These are phyloP conservation scores for Phytophthora sansomeana DNA, from an alignment of 352 stramenopile species.

Conservation along the genomic window DNA sequence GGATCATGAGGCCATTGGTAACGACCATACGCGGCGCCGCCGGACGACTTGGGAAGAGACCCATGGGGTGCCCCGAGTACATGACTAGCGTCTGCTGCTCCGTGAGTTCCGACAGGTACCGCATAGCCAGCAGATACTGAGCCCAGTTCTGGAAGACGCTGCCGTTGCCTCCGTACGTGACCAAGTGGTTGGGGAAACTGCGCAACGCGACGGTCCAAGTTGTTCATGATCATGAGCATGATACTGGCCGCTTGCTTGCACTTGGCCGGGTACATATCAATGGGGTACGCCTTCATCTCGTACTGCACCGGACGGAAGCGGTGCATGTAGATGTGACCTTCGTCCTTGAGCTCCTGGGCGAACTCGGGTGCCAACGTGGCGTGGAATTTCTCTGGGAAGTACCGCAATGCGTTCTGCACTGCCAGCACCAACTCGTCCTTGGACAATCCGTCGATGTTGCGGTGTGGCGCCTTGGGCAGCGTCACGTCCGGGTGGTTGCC, in stretches of 20 bases:
- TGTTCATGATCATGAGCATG: constrained; percentile 94
- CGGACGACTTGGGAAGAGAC: constrained; percentile 80
- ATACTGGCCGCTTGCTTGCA: constrained; percentile 83
- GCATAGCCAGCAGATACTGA: constrained; percentile 89
- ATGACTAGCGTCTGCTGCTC: constrained; percentile 91
- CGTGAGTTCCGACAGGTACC: constrained; percentile 89
- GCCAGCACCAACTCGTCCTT: constrained; percentile 76
- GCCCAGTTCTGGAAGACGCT: constrained; percentile 92
- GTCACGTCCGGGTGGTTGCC: constrained; percentile 58
- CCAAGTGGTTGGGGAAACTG: constrained; percentile 89
- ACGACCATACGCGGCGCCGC: constrained; percentile 86
- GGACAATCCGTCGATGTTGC: constrained; percentile 59
- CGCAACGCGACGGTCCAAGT: constrained; percentile 85
- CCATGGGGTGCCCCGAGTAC: constrained; percentile 91
- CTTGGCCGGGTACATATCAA: constrained; percentile 75
- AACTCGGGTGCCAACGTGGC: constrained; percentile 81
- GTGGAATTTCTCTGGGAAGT: constrained; percentile 84
- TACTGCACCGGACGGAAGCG: constrained; percentile 85
- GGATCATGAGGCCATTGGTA: constrained; percentile 92
- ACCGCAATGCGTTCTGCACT: constrained; percentile 88
- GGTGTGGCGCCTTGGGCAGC: constrained; percentile 63
- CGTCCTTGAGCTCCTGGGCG: constrained; percentile 86
- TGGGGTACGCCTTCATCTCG: constrained; percentile 91
- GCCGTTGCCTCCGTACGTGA: constrained; percentile 92
- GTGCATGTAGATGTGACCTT: constrained; percentile 94